Evolutionary conservation across 768 basidiomycete species (phyloP), one percentile per base, ranked within the genome.

Genomic region (Podaxis sp.): DNA sequence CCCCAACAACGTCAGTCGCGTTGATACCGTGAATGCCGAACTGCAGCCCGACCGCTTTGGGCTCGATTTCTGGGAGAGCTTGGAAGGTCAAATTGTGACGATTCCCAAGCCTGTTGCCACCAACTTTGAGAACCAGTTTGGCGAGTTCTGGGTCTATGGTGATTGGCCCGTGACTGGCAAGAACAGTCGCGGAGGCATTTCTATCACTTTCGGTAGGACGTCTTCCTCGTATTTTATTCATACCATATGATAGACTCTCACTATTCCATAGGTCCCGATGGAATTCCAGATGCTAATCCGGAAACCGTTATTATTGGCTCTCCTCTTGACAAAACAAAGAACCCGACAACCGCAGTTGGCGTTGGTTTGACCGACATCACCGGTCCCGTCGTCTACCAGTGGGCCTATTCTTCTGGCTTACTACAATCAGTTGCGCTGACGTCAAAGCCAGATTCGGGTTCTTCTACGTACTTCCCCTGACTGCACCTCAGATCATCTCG

Each of bases 11-110:
- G 71, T 74, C 15, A 82, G 76, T 52, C 78, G 71, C 17, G 69
- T 86, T 30, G 79, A 82, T 56, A 66, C 66, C 1, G 74, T 77
- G 4, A 83, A 88, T 65, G 73, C 78, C 6, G 77, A 78, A 4
- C 69, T 87, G 41, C 77, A 79, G 56, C 85, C 85, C 1, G 76
- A 80, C 28, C 71, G 75, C 49, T 87, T 76, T 62, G 87, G 86
- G 6, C 69, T 87, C 37, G 86, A 87, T 68, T 87, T 88, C 67
- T 88, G 86, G 85, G 79, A 84, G 68, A 85, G 83, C 67, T 76
- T 88, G 10, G 82, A 85, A 63, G 85, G 85, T 2, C 80, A 83
- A 66, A 73, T 87, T 2, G 85, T 88, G 24, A 80, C 78, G 0
- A 75, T 87, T 24, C 80, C 77, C 3, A 75, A 71, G 3, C 85